A percentile compares a stretch with the other conserved stretches of the same genome.
Evolutionary conservation across 768 basidiomycete species (phyloP).

Genomic region (Leccinum boreale): DNA sequence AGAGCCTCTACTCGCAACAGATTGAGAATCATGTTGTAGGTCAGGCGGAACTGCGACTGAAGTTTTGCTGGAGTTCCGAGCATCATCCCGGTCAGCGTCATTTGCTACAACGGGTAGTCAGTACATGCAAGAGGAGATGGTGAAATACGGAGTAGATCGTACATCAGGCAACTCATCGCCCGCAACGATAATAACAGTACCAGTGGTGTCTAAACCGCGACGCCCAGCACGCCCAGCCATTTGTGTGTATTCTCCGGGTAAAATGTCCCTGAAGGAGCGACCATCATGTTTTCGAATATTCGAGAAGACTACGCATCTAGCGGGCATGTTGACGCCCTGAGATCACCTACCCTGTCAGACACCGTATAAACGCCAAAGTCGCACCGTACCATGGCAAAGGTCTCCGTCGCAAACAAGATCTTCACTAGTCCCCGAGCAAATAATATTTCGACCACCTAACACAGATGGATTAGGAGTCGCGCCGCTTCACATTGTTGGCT

Average conservation of each 20-base stretch:
- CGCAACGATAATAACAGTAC: constrained; percentile 89
- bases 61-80: constrained; percentile 91
- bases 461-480: constrained; percentile 7
- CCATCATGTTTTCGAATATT: constrained; percentile 95
- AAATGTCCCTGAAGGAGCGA: constrained; percentile 81
- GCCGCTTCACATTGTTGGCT: constrained; percentile 8
- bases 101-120: constrained; percentile 47
- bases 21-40: constrained; percentile 99
- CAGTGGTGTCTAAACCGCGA: constrained; percentile 91
- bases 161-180: constrained; percentile 88
- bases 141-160: constrained; percentile 14
- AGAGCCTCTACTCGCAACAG: constrained; percentile 93
- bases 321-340: constrained; percentile 99
- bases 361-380: neutral
- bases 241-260: constrained; percentile 94
- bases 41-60: constrained; percentile 93
- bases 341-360: constrained; percentile 7
- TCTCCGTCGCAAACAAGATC: constrained; percentile 96
- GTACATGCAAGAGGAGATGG: neutral
- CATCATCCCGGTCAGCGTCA: constrained; percentile 81
- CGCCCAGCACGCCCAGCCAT: constrained; percentile 99
- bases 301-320: constrained; percentile 95
- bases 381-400: constrained; percentile 88
- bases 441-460: constrained; percentile 89
- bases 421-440: constrained; percentile 96